phyloP scores from a whole-genome alignment of 1,284 basidiomycete genomes.

The Ceratobasidium sp. region DNA sequence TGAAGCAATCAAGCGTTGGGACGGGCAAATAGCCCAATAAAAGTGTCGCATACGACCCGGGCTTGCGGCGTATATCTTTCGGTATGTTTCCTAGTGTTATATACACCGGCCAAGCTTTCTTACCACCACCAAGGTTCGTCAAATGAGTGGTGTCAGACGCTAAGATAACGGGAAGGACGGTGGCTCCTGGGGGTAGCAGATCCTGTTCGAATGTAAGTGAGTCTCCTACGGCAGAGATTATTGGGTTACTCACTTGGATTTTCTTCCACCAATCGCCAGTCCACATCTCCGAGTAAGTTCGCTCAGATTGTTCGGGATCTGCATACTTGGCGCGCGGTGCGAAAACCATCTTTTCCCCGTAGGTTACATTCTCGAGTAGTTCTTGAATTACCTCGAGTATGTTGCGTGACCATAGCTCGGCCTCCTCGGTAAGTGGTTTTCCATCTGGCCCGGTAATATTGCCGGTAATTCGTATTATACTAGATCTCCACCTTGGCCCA shows the following conservation, averaged over 20 bases:
- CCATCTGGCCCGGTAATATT: constrained; percentile 50
- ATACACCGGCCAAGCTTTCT: not conserved
- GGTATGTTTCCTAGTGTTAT: not conserved
- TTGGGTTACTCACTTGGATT: constrained; percentile 51
- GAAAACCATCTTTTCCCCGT: constrained; percentile 52
- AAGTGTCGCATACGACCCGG: not conserved
- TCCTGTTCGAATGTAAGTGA: not conserved
- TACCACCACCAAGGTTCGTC: not conserved
- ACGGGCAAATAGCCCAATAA: not conserved
- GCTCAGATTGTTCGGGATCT: constrained; percentile 43
- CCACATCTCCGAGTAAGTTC: constrained; percentile 51
- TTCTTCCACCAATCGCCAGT: constrained; percentile 55
- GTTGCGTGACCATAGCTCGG: constrained; percentile 54
- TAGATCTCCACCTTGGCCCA: constrained; percentile 51
- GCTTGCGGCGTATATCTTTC: not conserved
- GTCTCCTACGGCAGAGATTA: not conserved
- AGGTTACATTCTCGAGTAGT: constrained; percentile 33
- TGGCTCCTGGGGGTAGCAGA: not conserved
- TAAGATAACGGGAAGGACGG: constrained; percentile 6
- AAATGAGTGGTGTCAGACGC: constrained; percentile 2
- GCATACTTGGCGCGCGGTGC: constrained; percentile 51
- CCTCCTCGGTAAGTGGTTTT: constrained; percentile 46
- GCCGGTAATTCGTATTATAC: constrained; percentile 51
- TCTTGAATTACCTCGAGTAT: constrained; percentile 49
- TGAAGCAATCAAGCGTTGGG: not conserved